Percentiles rank a stretch among this genome's conserved stretches.
Conservation (phyloP, 495 filamentous ascomycete species). For the Aspergillus ostianus region DNA sequence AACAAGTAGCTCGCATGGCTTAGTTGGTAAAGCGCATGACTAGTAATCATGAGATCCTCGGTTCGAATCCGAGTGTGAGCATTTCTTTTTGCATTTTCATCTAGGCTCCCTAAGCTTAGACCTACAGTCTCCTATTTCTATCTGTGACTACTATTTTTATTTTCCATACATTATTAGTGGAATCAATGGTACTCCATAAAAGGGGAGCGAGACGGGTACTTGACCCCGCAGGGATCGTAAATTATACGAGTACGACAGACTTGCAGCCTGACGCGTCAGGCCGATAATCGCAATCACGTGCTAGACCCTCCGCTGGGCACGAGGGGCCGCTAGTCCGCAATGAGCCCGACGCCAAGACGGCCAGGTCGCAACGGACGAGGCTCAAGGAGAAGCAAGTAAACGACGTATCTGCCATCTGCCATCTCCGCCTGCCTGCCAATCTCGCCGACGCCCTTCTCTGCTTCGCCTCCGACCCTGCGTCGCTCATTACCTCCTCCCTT, state of each 20-base stretch:
- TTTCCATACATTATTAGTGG: no score
- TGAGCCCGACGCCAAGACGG: conserved; percentile 20
- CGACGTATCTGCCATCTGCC: conserved; percentile 1
- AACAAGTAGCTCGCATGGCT: neutral
- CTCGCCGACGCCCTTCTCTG: conserved; percentile 13
- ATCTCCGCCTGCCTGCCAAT: conserved; percentile 6
- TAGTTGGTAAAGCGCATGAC: neutral
- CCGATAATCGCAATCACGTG: neutral
- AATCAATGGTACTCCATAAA: no score
- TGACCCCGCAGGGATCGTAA: no score
- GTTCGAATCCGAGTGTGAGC: neutral
- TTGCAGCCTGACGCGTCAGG: neutral
- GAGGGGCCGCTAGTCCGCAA: neutral
- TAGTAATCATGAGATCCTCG: neutral
- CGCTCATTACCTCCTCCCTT: conserved; percentile 1
- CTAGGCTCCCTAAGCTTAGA: no score
- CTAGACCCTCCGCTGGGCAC: neutral
- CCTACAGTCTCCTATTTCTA: no score
- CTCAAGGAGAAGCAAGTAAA: conserved; percentile 8
- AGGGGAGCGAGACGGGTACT: no score
- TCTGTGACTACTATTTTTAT: no score
- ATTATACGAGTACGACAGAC: neutral
- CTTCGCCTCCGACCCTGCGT: neutral
- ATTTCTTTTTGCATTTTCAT: neutral
- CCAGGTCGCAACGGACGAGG: conserved; percentile 26